phyloP scores from a whole-genome alignment of 2,329 filamentous ascomycete species.

The Ascomycota sp. region DNA sequence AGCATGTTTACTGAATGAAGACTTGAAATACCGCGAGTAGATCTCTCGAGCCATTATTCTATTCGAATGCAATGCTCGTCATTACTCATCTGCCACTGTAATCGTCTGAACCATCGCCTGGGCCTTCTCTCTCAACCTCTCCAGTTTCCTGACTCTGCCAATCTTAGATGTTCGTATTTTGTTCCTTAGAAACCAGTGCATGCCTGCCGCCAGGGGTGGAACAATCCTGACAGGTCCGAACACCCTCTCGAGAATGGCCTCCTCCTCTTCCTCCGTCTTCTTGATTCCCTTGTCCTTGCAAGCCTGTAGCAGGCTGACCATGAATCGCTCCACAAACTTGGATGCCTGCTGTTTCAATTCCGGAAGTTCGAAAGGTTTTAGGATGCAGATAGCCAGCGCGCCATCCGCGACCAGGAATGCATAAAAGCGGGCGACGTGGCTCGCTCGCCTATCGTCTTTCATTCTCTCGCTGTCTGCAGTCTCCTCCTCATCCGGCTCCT shows the following conservation, averaged over 20 bases:
- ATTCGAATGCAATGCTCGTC: no score
- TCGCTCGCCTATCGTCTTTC: constrained; percentile 25
- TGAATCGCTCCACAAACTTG: constrained; percentile 57
- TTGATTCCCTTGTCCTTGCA: constrained; percentile 23
- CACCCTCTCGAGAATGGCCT: constrained; percentile 37
- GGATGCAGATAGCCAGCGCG: constrained; percentile 22
- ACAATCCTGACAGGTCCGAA: constrained; percentile 42
- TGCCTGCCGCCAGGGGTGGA: constrained; percentile 45
- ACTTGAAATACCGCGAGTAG: no score
- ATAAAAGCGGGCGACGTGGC: constrained; percentile 31
- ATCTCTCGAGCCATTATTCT: no score
- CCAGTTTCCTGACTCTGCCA: constrained; percentile 22
- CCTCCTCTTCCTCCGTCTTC: constrained; percentile 19
- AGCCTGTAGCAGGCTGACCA: constrained; percentile 53
- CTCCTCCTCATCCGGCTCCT: constrained; percentile 34
- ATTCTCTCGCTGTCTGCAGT: constrained; percentile 23
- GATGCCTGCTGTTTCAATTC: constrained; percentile 56
- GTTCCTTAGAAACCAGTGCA: constrained; percentile 63
- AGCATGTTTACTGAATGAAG: no score
- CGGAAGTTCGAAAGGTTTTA: constrained; percentile 55
- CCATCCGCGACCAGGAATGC: constrained; percentile 26
- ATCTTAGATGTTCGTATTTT: constrained; percentile 44
- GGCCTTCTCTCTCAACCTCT: constrained; percentile 12
- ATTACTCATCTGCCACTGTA: not conserved
- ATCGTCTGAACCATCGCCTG: constrained; percentile 9